A percentile compares a stretch with the other conserved stretches of the same genome.
These are phyloP conservation scores for Clonostachys rhizophaga DNA, from an alignment of 2,329 filamentous ascomycete genomes.

Conservation along the genomic window DNA sequence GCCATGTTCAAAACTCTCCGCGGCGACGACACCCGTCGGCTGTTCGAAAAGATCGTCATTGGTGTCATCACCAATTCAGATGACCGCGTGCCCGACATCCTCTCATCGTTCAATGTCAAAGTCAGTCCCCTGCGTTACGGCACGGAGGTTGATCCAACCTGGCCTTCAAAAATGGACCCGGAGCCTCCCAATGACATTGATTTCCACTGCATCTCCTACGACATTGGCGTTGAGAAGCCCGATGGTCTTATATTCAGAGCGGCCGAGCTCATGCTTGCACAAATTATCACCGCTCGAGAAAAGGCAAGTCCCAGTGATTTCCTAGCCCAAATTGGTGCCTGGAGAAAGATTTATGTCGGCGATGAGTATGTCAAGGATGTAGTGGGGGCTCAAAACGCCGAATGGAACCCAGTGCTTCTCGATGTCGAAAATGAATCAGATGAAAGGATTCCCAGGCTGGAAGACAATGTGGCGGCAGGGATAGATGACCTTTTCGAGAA, in stretches of 20 bases:
- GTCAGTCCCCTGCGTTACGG: slow-evolving; percentile 31
- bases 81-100: slow-evolving; percentile 47
- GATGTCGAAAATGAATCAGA: slow-evolving; percentile 3
- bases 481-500: no score
- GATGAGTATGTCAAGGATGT: slow-evolving; percentile 48
- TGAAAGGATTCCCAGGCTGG: no score
- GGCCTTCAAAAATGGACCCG: no score
- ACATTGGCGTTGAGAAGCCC: slow-evolving; percentile 57
- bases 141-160: background rate
- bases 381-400: slow-evolving; percentile 29
- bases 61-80: slow-evolving; percentile 62
- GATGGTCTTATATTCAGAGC: slow-evolving; percentile 49
- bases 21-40: slow-evolving; percentile 9
- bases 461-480: no score
- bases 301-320: slow-evolving; percentile 1
- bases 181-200: slow-evolving; percentile 30
- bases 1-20: slow-evolving; percentile 34
- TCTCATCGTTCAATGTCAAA: slow-evolving; percentile 46
- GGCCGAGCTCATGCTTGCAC: slow-evolving; percentile 36
- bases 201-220: slow-evolving; percentile 59
- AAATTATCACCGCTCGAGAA: slow-evolving; percentile 14
- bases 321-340: slow-evolving; percentile 6
- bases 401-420: slow-evolving; percentile 14
- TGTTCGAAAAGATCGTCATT: slow-evolving; percentile 36
- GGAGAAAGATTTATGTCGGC: slow-evolving; percentile 46